Evolutionary conservation across 345 rosid species (phyloP), one percentile per base, ranked within the genome.

Genomic region (Tarenaya hassleriana): DNA sequence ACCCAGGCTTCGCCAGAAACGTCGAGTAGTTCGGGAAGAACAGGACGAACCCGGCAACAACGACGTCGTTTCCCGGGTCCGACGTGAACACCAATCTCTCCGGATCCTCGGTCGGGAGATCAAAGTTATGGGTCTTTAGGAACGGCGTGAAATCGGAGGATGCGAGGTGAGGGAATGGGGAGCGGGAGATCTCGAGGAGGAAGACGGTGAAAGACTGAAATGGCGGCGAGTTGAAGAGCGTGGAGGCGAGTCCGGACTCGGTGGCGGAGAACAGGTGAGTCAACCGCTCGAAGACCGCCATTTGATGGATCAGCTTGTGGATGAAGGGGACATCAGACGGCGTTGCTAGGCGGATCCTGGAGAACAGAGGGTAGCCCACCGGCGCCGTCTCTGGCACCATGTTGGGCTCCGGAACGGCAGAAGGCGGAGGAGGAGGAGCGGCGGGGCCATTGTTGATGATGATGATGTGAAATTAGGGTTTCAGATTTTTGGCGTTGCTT

Each of bases 231-330:
- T n/a, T n/a, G n/a, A n/a, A n/a, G n/a, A n/a, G n/a, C n/a, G n/a
- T n/a, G n/a, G n/a, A n/a, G n/a, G n/a, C 14, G 65, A 87, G 95
- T 55, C 77, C 62, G 27, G 87, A 50, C 46, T 91, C 96, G 7
- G 96, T 87, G 69, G 96, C 96, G 62, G 78, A 41, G 79, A 55
- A 87, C 61, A 70, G 76, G 52, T 88, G 67, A 8, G 83, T 50
- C 5, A 92, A 90, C 5, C 67, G 71, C 50, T 92, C 95, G 66
- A 88, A 92, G 51, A 82, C 83, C n/a, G 96, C 96, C 96, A 92
- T 76, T 27, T 79, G 96, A 73, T 82, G 73, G 68, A 84, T 92
- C n/a, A n/a, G n/a, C n/a, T n/a, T n/a, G n/a, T n/a, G n/a, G n/a
- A n/a, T n/a, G n/a, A n/a, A n/a, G n/a, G n/a, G n/a, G n/a, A n/a